Conservation (phyloP, 2,329 filamentous ascomycete genomes). For the Botrytis byssoidea region DNA sequence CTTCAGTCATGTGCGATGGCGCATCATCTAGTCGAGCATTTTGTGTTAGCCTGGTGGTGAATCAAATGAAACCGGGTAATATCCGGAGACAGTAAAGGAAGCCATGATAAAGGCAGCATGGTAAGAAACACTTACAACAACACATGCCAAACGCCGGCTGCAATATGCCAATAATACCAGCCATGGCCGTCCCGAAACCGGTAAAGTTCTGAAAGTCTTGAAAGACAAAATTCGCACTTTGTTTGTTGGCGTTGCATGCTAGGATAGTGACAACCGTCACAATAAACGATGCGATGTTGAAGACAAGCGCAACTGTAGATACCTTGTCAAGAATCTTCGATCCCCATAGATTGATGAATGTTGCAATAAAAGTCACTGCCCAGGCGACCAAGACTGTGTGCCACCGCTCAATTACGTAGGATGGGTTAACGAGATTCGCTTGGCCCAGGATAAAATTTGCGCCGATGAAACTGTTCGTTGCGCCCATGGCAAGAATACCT, state of each 20-base stretch:
- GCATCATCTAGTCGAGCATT: constrained; percentile 42
- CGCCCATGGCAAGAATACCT: constrained; percentile 49
- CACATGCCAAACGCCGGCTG: constrained; percentile 56
- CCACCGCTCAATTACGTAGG: constrained; percentile 54
- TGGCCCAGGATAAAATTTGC: constrained; percentile 56
- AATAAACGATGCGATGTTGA: constrained; percentile 54
- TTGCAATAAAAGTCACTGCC: constrained; percentile 46
- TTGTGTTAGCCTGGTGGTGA: neutral
- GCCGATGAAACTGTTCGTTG: constrained; percentile 53
- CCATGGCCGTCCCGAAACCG: constrained; percentile 51
- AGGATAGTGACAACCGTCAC: constrained; percentile 52
- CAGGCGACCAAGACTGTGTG: constrained; percentile 55
- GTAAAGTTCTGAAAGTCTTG: constrained; percentile 53
- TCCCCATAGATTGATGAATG: constrained; percentile 50
- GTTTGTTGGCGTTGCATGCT: constrained; percentile 53
- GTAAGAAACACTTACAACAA: constrained; percentile 39
- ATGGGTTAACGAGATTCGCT: constrained; percentile 51
- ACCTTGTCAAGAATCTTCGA: constrained; percentile 52
- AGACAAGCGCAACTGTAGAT: constrained; percentile 49
- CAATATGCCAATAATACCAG: constrained; percentile 52
- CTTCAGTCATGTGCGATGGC: constrained; percentile 54
- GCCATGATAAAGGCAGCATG: neutral
- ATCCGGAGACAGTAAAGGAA: neutral
- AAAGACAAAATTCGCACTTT: constrained; percentile 55
- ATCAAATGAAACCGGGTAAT: neutral